phyloP scores from a whole-genome alignment of 768 basidiomycete genomes.

The Tricholoma matsutake region DNA sequence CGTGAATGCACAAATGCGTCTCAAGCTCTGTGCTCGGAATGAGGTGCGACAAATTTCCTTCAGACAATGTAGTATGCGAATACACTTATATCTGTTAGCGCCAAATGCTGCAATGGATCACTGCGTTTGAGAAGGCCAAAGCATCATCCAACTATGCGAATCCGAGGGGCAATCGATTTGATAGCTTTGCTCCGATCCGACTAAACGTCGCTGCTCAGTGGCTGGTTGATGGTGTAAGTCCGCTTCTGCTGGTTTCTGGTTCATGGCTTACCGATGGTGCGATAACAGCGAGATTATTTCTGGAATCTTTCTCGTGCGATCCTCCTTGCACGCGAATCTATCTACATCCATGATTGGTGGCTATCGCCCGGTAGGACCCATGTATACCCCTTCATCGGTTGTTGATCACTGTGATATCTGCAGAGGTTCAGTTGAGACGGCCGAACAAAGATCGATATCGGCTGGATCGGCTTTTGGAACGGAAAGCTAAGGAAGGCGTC shows the following conservation, averaged over 20 bases:
- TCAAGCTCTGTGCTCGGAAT: slow-evolving; percentile 85
- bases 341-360: slow-evolving; percentile 99
- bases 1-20: slow-evolving; percentile 82
- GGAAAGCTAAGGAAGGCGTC: slow-evolving; percentile 93
- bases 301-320: slow-evolving; percentile 96
- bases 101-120: slow-evolving; percentile 97
- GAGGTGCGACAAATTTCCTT: slow-evolving; percentile 49
- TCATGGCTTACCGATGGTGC: background rate
- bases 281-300: slow-evolving; percentile 87
- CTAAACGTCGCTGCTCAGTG: slow-evolving; percentile 94
- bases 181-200: slow-evolving; percentile 90
- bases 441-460: slow-evolving; percentile 84
- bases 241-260: background rate
- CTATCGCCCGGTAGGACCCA: slow-evolving; percentile 69
- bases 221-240: slow-evolving; percentile 92
- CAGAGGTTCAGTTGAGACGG: slow-evolving; percentile 81
- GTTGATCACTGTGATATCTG: background rate
- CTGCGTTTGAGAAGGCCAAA: slow-evolving; percentile 80
- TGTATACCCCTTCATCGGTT: background rate
- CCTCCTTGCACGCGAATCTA: slow-evolving; percentile 78
- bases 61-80: slow-evolving; percentile 2
- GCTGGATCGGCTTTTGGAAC: slow-evolving; percentile 79
- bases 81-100: slow-evolving; percentile 42
- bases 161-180: slow-evolving; percentile 65
- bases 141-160: slow-evolving; percentile 65